These are phyloP conservation scores for Kodamaea laetipori DNA, from an alignment of 805 yeast genomes.

Conservation along the genomic window DNA sequence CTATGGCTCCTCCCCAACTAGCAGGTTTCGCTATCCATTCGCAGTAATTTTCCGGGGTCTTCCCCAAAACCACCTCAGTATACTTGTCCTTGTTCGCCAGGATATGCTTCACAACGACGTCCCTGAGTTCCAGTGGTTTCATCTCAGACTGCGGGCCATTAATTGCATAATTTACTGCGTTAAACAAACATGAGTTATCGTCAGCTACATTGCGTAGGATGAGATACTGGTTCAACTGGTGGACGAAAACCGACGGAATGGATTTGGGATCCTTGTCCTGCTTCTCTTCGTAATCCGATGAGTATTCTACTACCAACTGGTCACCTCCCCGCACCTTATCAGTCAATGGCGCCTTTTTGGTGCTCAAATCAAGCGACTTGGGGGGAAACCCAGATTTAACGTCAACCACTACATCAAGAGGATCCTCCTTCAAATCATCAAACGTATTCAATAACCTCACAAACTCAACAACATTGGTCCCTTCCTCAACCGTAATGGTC, in stretches of 20 bases:
- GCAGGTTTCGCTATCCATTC: constrained; percentile 61
- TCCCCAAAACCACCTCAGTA: constrained; percentile 60
- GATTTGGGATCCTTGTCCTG: constrained; percentile 11
- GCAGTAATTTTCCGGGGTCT: constrained; percentile 48
- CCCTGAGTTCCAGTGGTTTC: constrained; percentile 51
- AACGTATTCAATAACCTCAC: constrained; percentile 12
- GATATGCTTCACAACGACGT: constrained; percentile 52
- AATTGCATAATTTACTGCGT: constrained; percentile 58
- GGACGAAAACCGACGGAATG: constrained; percentile 29
- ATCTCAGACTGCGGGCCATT: constrained; percentile 39
- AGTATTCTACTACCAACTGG: constrained; percentile 46
- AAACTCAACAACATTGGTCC: constrained; percentile 6
- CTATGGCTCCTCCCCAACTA: constrained; percentile 87
- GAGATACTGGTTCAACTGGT: constrained; percentile 32
- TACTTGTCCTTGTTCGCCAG: constrained; percentile 41
- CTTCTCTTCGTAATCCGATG: not conserved
- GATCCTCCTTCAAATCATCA: constrained; percentile 13
- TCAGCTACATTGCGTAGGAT: constrained; percentile 65
- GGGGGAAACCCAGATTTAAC: constrained; percentile 68
- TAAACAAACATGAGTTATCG: constrained; percentile 77
- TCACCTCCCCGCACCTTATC: constrained; percentile 61
- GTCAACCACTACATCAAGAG: constrained; percentile 9
- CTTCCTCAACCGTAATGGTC: constrained; percentile 9
- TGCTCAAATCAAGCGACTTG: constrained; percentile 36
- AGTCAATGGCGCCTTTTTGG: constrained; percentile 23